A percentile compares a stretch with the other conserved stretches of the same genome.
phyloP scores from a whole-genome alignment of 495 filamentous ascomycete species.

The Penicillium coprophilum region DNA sequence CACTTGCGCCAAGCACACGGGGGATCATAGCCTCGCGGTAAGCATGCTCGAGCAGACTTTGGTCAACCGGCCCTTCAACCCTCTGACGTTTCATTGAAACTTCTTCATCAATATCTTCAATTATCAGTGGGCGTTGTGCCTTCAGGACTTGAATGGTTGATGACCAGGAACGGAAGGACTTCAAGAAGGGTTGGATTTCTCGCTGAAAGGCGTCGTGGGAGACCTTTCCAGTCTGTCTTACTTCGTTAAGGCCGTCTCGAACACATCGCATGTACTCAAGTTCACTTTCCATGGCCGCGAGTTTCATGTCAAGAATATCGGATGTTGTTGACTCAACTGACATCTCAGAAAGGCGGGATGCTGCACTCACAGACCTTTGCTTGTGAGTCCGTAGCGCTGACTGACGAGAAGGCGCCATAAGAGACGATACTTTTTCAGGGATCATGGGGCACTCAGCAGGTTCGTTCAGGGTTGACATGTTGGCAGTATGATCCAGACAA shows the following conservation, averaged over 20 bases:
- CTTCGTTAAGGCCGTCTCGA: background rate
- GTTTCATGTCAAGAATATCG: background rate
- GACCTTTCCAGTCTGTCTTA: background rate
- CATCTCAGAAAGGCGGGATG: background rate
- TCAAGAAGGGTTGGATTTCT: background rate
- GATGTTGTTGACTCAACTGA: background rate
- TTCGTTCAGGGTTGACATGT: background rate
- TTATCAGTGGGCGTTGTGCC: background rate
- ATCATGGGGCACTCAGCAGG: background rate
- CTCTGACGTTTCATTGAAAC: background rate
- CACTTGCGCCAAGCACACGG: background rate
- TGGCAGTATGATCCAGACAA: background rate
- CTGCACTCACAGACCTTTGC: background rate
- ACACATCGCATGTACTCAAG: constrained; percentile 1
- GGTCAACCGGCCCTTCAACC: background rate
- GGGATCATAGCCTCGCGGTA: background rate
- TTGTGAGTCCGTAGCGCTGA: background rate
- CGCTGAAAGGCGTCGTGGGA: background rate
- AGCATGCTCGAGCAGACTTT: background rate
- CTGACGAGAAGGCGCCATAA: background rate
- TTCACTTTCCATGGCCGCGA: background rate
- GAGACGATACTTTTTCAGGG: background rate
- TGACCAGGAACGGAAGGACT: background rate
- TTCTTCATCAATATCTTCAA: background rate
- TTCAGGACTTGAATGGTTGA: background rate